Evolutionary conservation across 805 yeast species (phyloP), one percentile per base, ranked within the genome.

Genomic region (Candida ulmi): DNA sequence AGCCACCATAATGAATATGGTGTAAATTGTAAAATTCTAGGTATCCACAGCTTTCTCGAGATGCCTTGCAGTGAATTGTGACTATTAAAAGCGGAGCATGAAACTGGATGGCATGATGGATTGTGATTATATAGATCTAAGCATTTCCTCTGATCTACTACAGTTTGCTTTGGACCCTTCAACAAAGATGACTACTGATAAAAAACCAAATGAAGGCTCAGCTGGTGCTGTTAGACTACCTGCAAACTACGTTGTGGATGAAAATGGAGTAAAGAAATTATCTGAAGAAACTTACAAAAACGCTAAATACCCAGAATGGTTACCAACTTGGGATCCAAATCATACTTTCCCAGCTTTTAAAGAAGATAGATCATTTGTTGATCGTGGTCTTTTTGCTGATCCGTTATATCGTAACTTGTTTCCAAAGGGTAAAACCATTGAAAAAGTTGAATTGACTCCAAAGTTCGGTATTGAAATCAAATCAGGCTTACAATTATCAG

Each of bases 381-480:
- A 32, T 23, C 16, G 35, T 13, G 36, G 36, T 3, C 13, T 33
- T 4, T 24, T 24, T 9, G 36, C 29, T 5, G 36, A 33, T 25
- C 29, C 36, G 15, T 11, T 8, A 9, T 24, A 24, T 23, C 9
- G 16, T 16, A 33, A 33, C 15, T 17, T 33, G 21, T 33, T 33
- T 33, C 36, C 36, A 9, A 33, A 33, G 16, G 29, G 16, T 11
- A 24, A 24, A n/a, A 36, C 16, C 2, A 30, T 43, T 28, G 25
- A 35, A 4, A 27, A 35, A 9, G n/a, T 27, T 13, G 31, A 27
- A 5, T 12, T 26, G 2, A 31, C 86, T 2, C 90, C 90, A 16
- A 80, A 77, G 52, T 66, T 83, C 38, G 93, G 91, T 18, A 63
- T 78, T n/a, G 84, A 76, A 47, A 62, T 84, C 4, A 43, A 45